These are phyloP conservation scores for Colletotrichum cuscutae DNA, from an alignment of 2,329 filamentous ascomycete species.

Conservation along the genomic window DNA sequence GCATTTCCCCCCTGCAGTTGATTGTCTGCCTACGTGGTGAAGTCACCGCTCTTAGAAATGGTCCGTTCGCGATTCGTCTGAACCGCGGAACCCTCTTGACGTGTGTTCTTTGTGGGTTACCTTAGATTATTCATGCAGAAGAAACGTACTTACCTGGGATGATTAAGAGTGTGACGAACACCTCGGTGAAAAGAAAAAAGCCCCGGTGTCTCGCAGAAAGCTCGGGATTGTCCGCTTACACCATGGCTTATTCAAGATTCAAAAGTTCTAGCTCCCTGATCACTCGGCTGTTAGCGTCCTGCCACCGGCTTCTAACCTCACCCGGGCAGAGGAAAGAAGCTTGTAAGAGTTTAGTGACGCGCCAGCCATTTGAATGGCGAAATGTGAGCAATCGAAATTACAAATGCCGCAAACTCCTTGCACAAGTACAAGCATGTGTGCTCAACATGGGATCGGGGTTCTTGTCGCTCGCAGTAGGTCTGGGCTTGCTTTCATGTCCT, in stretches of 20 bases:
- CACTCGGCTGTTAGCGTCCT: neutral
- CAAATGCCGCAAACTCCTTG: neutral
- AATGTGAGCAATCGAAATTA: neutral
- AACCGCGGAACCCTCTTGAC: neutral
- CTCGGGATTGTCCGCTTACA: conserved; percentile 15
- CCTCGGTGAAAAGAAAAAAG: neutral
- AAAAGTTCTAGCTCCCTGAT: neutral
- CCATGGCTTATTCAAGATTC: neutral
- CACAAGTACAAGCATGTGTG: no score
- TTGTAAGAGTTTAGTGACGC: neutral
- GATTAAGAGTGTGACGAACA: neutral
- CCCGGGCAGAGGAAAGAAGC: neutral
- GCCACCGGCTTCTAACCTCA: neutral
- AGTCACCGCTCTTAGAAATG: neutral
- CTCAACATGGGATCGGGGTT: neutral
- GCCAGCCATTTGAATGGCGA: neutral
- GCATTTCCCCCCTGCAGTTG: neutral
- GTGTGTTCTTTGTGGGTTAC: neutral
- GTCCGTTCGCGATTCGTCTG: conserved; percentile 3
- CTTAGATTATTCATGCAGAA: conserved; percentile 14
- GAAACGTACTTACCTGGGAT: neutral
- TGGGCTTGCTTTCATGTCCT: neutral
- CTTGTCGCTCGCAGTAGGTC: neutral
- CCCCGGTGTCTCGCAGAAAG: conserved; percentile 18
- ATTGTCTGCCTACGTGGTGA: neutral